Evolutionary conservation across 805 yeast genomes (phyloP).

Genomic region (Monosporozyma aquatica): DNA sequence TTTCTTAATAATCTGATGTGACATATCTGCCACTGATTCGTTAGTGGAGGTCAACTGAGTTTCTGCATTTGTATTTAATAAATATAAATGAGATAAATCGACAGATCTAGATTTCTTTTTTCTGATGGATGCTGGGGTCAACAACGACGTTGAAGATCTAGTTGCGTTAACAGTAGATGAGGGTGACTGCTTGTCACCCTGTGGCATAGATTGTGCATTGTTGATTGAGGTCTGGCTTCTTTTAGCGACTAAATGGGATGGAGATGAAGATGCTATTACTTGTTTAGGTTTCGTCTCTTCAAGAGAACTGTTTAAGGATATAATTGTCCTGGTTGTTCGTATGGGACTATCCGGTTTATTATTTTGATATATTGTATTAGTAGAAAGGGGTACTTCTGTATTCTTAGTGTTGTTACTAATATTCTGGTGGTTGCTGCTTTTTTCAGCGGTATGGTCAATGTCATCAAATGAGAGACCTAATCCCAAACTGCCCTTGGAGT

Average conservation of each 20-base stretch:
- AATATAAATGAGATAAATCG: constrained; percentile 36
- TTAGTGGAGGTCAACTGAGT: constrained; percentile 32
- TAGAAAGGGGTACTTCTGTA: too few species aligned
- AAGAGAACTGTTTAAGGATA: not conserved
- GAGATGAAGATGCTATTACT: not conserved
- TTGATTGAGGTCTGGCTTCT: too few species aligned
- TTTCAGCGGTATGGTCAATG: not conserved
- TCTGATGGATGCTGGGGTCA: not conserved
- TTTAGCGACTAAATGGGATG: not conserved
- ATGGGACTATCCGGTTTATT: not conserved
- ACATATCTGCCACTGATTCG: constrained; percentile 40
- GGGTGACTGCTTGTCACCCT: not conserved
- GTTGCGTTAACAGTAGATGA: not conserved
- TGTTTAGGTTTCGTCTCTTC: not conserved
- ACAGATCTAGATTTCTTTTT: constrained; percentile 25
- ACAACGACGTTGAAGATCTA: too few species aligned
- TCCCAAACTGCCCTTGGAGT: not conserved
- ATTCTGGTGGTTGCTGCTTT: not conserved
- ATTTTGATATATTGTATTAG: not conserved
- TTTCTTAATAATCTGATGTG: constrained; percentile 43
- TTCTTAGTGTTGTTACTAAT: too few species aligned
- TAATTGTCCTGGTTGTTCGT: constrained; percentile 1
- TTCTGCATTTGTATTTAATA: constrained; percentile 27
- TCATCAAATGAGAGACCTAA: not conserved
- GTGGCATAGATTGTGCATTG: not conserved